Percentiles rank a stretch among this genome's conserved stretches.
phyloP scores from a whole-genome alignment of 148 eudicot genomes.

The Fagopyrum esculentum region DNA sequence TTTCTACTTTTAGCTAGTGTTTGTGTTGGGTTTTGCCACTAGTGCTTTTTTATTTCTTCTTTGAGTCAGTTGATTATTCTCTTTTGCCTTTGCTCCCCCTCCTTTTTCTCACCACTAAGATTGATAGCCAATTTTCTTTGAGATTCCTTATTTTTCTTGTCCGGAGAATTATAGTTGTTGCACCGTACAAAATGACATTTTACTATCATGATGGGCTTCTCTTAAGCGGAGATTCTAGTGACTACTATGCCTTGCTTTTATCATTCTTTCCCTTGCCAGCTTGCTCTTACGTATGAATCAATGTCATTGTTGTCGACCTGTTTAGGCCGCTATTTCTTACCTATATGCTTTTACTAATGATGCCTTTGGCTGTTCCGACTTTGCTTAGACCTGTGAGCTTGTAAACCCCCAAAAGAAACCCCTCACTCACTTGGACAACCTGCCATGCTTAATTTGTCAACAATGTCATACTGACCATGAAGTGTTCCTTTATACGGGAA shows the following conservation, averaged over 20 bases:
- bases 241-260: not conserved
- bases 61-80: not conserved
- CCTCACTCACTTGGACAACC: not conserved
- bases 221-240: not conserved
- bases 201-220: conserved; percentile 1
- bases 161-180: not conserved
- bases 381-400: not conserved
- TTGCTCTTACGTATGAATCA: conserved; percentile 2
- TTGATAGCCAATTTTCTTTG: not conserved
- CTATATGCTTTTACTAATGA: not conserved
- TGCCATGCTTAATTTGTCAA: not conserved
- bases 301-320: not conserved
- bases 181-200: not conserved
- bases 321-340: not conserved
- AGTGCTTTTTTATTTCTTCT: not conserved
- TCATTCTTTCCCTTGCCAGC: not conserved
- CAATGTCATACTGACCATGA: not conserved
- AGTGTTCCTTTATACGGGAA: not conserved
- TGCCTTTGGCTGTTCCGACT: not conserved
- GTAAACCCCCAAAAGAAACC: not conserved
- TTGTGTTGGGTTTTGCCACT: conserved; percentile 8
- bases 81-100: conserved; percentile 4
- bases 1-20: conserved; percentile 3
- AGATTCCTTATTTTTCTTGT: conserved; percentile 3
- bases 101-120: conserved; percentile 1